Evolutionary conservation across 352 stramenopile genomes (phyloP), one percentile per base, ranked within the genome.

Genomic region (Blastocystis sp.): DNA sequence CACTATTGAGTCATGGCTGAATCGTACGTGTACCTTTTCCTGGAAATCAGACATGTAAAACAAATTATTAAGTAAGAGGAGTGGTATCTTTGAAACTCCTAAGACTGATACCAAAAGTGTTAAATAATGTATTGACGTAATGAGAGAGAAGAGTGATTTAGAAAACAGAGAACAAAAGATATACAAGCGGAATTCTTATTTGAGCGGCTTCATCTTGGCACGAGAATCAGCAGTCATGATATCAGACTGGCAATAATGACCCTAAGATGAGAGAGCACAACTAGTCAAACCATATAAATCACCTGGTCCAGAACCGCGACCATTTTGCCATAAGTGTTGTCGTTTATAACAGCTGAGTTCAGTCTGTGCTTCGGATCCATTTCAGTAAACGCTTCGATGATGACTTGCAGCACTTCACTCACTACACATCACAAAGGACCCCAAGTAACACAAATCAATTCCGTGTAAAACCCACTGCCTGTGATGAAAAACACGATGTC

Each of bases 281-380:
- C 8, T 1, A 26, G 20, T 13, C 39, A 16, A 66, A 85, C 73
- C 73, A 85, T 85, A 43, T 85, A 85, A 24, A 85, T 66, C 18
- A 85, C 53, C 47, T 85, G 50, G 47, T 85, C 73, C 73, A 85
- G 13, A 20, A 68, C 54, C 34, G 73, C 73, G n/a, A 85, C 53
- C 73, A 85, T 85, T 53, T 85, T 85, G 53, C 73, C 73, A 43
- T 66, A 85, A 3, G 73, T 85, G 47, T 85, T 85, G 39, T 68
- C 53, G 8, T 85, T 65, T 26, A 41, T 30, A 45, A 68, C 50
- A n/a, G 20, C 24, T 13, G n/a, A 34, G 13, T 26, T 34, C 43
- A 85, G 39, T 66, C 26, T 59, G 26, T 85, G 65, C 73, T 68
- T 85, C 5, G 73, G 50, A 41, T 34, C 59, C 45, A 85, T 68